Evolutionary conservation across 305 asterid species (phyloP).

Genomic region (Fraxinus dipetala): DNA sequence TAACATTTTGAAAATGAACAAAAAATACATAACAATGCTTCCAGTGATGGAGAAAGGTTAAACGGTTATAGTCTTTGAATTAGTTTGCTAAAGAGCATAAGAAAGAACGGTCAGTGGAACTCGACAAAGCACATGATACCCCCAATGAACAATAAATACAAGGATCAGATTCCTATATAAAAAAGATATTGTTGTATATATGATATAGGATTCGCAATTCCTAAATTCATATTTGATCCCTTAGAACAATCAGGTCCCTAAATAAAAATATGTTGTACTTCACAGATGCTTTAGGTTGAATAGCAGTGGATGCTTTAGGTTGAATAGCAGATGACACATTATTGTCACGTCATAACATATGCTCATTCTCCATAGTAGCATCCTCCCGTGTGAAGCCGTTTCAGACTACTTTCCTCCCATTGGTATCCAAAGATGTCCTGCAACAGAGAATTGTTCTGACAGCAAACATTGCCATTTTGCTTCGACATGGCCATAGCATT

Average conservation of each 20-base stretch:
- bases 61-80: not conserved
- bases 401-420: conserved; percentile 3
- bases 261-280: not conserved
- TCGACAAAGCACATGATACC: not conserved
- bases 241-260: not conserved
- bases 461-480: not conserved
- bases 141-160: not conserved
- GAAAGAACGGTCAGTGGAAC: not conserved
- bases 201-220: not conserved
- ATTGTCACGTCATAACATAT: not conserved
- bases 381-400: not conserved
- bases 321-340: not conserved
- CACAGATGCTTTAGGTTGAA: not conserved
- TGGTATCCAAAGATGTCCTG: not conserved
- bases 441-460: not conserved
- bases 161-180: not conserved
- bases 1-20: not conserved
- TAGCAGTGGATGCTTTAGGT: not conserved
- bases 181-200: not conserved
- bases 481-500: not conserved
- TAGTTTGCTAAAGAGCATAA: not conserved
- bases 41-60: not conserved
- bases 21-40: not conserved
- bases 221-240: not conserved
- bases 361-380: not conserved